phyloP scores from a whole-genome alignment of 2,329 filamentous ascomycete species.

The Cordyceps militaris region DNA sequence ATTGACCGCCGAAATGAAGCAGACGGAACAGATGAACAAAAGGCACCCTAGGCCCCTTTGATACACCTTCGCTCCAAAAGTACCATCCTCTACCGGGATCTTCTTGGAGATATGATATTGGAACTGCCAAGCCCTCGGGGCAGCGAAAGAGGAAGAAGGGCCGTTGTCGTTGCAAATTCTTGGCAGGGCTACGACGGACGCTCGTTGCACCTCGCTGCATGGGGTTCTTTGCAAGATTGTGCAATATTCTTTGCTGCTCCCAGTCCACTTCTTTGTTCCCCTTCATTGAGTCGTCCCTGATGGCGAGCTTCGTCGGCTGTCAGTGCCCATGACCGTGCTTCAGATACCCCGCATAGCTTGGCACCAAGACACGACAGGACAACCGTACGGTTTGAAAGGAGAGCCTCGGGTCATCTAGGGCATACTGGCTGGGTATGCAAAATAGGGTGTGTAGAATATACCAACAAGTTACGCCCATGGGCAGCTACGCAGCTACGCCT shows the following conservation, averaged over 20 bases:
- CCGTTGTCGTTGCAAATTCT: not conserved
- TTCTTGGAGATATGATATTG: too few species aligned
- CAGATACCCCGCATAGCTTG: not conserved
- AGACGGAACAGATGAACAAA: too few species aligned
- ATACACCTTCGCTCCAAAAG: too few species aligned
- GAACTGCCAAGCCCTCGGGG: not conserved
- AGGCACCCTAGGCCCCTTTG: too few species aligned
- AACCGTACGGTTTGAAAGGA: not conserved
- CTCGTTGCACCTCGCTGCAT: not conserved
- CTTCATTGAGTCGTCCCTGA: not conserved
- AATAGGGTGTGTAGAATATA: not conserved
- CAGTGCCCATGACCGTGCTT: not conserved
- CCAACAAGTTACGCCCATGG: too few species aligned
- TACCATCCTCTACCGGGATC: too few species aligned
- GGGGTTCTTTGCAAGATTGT: not conserved
- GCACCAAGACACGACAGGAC: not conserved
- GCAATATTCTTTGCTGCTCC: not conserved
- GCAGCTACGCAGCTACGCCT: not conserved
- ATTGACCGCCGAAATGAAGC: too few species aligned
- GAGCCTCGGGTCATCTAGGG: not conserved
- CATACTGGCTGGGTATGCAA: not conserved
- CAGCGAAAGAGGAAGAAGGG: not conserved
- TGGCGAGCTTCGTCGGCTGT: not conserved
- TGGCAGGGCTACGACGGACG: not conserved
- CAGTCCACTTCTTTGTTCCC: not conserved